phyloP scores from a whole-genome alignment of 1,284 basidiomycete species.

The Ceratobasidium sp. region DNA sequence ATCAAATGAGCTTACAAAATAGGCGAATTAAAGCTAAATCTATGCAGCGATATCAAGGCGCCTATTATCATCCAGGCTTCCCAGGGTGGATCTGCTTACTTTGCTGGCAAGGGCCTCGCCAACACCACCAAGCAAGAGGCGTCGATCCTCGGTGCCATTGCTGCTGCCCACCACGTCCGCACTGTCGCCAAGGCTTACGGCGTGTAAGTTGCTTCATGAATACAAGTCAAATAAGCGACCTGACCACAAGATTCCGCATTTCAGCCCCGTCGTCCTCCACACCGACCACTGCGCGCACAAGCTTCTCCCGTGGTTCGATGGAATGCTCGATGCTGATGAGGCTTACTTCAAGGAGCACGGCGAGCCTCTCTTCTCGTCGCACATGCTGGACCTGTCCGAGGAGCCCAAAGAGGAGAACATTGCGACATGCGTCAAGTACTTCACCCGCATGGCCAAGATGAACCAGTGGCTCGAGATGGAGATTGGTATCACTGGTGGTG shows the following conservation, averaged over 20 bases:
- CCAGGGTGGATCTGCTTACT: constrained; percentile 97
- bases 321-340: constrained; percentile 98
- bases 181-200: constrained; percentile 90
- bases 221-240: not conserved
- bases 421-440: constrained; percentile 93
- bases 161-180: constrained; percentile 94
- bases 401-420: constrained; percentile 99
- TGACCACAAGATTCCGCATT: not conserved
- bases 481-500: constrained; percentile 99
- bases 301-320: constrained; percentile 99
- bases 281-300: constrained; percentile 99
- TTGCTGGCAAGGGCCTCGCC: constrained; percentile 95
- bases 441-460: constrained; percentile 93
- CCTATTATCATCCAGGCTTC: constrained; percentile 99
- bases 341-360: constrained; percentile 91
- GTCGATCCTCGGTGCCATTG: constrained; percentile 92
- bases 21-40: constrained; percentile 16
- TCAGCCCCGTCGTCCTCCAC: constrained; percentile 95
- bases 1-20: constrained; percentile 32
- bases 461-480: constrained; percentile 99
- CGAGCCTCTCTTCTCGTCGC: constrained; percentile 96
- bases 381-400: constrained; percentile 99
- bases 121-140: constrained; percentile 98
- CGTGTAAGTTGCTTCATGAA: constrained; percentile 71
- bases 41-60: constrained; percentile 84